Evolutionary conservation across 768 basidiomycete species (phyloP), one percentile per base, ranked within the genome.

Genomic region (Holtermannia corniformis): DNA sequence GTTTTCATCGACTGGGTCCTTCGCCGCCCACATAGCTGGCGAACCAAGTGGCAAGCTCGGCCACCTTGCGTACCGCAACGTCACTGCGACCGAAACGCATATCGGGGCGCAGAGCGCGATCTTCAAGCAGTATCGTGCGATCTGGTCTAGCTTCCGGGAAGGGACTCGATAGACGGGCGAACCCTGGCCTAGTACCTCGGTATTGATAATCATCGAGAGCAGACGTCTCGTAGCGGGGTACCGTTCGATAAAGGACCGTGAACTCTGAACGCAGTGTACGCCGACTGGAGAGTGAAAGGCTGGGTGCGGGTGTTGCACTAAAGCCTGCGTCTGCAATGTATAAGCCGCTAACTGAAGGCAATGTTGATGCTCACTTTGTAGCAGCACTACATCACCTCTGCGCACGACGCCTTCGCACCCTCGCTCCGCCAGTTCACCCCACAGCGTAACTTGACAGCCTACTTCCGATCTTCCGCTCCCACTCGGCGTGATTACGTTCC

Each of bases 21-120:
- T 64, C 63, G 2, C 66, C 66, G n/a, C 52, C 63, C 4, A 68
- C 58, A 58, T 60, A 68, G 2, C 50, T 50, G 2, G 66, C 63
- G 44, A 68, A 68, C 66, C 66, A 68, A 25, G 49, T 57, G 2
- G 56, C 63, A 19, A 61, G 47, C 49, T 63, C 63, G 20, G 23
- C 57, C 3, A 68, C 66, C 49, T 44, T 61, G 41, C 60, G 51
- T 2, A 65, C 43, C 3, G 63, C 66, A 23, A 59, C 42, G 50
- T 68, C 66, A 37, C 66, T 68, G 41, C 66, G 49, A 12, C 54
- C 61, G 23, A 68, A 46, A n/a, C 62, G 48, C 25, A 68, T 41
- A 53, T 68, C 64, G 7, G 66, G 66, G 41, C 66, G 44, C 4
- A 63, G 42, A 19, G 51, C 47, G 45, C 41, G 54, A 51, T 68